Percentiles rank a stretch among this genome's conserved stretches.
phyloP scores from a whole-genome alignment of 2,329 filamentous ascomycete genomes.

The Aspergillus sp. region DNA sequence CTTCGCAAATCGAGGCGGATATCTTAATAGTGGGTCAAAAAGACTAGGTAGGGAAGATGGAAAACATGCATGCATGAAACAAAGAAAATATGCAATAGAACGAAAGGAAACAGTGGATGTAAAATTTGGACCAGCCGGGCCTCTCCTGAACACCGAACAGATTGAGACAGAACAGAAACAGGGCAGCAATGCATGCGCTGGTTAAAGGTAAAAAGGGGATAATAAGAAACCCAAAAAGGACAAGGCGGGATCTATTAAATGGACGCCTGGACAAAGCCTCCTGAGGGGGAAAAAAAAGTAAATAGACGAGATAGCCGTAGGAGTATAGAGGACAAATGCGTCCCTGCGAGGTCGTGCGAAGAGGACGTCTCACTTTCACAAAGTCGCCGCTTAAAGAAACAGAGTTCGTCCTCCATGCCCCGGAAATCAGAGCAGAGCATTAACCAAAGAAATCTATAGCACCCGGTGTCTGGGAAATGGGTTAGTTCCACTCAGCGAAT shows the following conservation, averaged over 20 bases:
- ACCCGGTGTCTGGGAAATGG: slow-evolving; percentile 5
- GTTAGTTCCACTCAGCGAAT: background rate
- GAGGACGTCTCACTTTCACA: background rate
- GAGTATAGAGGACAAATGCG: background rate
- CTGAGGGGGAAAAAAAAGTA: background rate
- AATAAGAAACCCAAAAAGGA: background rate
- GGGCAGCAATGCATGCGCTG: background rate
- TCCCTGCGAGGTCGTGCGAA: background rate
- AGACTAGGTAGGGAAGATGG: too few relatives aligned
- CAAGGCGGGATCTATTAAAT: background rate
- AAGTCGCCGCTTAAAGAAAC: background rate
- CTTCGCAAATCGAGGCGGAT: background rate
- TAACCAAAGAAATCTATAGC: slow-evolving; percentile 1
- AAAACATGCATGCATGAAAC: too few relatives aligned
- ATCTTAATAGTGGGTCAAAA: too few relatives aligned
- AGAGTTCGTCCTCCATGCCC: background rate
- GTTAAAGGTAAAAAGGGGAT: background rate
- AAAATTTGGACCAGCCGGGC: background rate
- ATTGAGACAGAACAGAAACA: background rate
- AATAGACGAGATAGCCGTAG: background rate
- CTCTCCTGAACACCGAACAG: background rate
- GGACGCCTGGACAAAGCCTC: background rate
- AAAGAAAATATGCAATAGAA: background rate
- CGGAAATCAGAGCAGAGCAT: background rate
- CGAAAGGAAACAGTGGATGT: background rate